Conservation (phyloP, 2,329 filamentous ascomycete genomes). For the Colletotrichum sp. region DNA sequence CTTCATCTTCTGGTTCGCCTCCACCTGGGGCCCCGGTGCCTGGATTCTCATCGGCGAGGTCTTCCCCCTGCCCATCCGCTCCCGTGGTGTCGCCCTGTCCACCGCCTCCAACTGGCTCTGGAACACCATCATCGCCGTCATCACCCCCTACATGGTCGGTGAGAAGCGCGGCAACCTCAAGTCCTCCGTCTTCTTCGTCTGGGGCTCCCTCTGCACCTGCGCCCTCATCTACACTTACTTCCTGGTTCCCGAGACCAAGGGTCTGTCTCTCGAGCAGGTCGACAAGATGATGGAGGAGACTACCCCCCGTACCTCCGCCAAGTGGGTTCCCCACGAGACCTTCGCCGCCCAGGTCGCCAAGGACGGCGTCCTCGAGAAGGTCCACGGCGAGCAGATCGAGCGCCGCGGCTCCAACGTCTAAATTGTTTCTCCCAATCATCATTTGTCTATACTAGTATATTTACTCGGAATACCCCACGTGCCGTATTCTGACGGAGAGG, state of each 20-base stretch:
- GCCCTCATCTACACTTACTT: conserved; percentile 73
- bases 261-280: conserved; percentile 78
- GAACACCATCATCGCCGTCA: conserved; percentile 76
- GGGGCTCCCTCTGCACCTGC: conserved; percentile 69
- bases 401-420: conserved; percentile 36
- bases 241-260: conserved; percentile 77
- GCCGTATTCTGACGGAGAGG: neutral
- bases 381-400: conserved; percentile 29
- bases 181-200: conserved; percentile 77
- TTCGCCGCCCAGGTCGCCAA: conserved; percentile 61
- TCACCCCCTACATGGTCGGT: conserved; percentile 75
- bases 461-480: neutral
- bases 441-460: neutral
- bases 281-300: conserved; percentile 91
- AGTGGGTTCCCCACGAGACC: conserved; percentile 76
- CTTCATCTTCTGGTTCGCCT: conserved; percentile 93
- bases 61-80: conserved; percentile 87
- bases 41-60: conserved; percentile 90
- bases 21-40: conserved; percentile 83
- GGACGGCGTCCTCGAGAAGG: conserved; percentile 34
- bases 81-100: conserved; percentile 84
- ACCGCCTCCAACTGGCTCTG: conserved; percentile 93
- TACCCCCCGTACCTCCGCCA: conserved; percentile 75
- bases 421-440: conserved; percentile 3
- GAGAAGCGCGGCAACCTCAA: conserved; percentile 67